Evolutionary conservation across 2,329 filamentous ascomycete genomes (phyloP), one percentile per base, ranked within the genome.

Genomic region (Penicillium decumbens): DNA sequence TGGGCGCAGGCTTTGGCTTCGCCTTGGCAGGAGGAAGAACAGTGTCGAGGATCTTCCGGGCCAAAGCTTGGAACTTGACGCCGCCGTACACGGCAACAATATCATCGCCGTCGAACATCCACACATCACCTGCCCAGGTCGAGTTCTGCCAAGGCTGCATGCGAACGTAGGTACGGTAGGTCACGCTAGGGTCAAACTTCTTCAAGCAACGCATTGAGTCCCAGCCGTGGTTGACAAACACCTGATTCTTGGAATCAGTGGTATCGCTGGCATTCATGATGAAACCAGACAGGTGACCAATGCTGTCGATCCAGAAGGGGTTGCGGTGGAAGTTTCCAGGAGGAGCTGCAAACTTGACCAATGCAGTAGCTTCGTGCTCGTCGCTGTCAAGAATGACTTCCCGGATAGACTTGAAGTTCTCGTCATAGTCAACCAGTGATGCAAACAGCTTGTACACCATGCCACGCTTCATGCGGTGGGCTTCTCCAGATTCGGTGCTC

Each of bases 381-480:
- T 77, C 75, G 50, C 77, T 77, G 60, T 81, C 78, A 9, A 82
- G 71, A 43, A 81, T 78, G 41, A 82, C 79, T 58, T 81, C 79
- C 40, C 78, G 72, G 70, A 82, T 82, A 43, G 77, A 78, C 46
- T 78, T 75, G 66, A 79, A 82, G 59, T 76, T 79, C 49, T 75
- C 72, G 49, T 77, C 75, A 57, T 82, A 82, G 43, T 76, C 77
- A 32, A 82, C 80, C 28, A 82, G 70, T 45, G 77, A 74, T 61
- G 78, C 78, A 72, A 82, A 82, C 44, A 85, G 78, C 72, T 90
- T 91, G 78, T 93, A 93, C 12, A 85, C 84, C 73, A 90, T 81
- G 29, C 85, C 85, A 24, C 85, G 82, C 43, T 85, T 80, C 54
- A 90, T 80, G 71, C 87, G 86, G 65, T 87, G 85, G 25, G 85